Evolutionary conservation across 805 yeast genomes (phyloP).

Genomic region (Sugiyamaella valdiviana): DNA sequence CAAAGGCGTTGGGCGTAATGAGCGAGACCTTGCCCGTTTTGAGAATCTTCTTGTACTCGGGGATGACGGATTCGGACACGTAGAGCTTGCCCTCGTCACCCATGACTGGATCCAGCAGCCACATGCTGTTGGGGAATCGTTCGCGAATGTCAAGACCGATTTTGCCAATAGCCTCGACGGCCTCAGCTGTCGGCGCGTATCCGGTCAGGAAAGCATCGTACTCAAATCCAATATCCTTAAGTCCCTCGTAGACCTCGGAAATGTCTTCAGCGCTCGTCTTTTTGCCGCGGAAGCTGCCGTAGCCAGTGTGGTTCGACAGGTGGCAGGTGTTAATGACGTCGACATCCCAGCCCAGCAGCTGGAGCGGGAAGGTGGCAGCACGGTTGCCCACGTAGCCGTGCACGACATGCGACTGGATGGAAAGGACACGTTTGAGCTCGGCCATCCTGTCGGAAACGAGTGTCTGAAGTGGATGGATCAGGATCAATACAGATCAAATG

Average conservation of each 20-base stretch:
- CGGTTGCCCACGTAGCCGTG: conserved; percentile 95
- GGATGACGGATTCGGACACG: conserved; percentile 53
- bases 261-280: conserved; percentile 44
- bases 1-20: conserved; percentile 89
- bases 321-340: conserved; percentile 85
- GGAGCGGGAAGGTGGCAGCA: conserved; percentile 87
- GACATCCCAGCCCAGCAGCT: conserved; percentile 85
- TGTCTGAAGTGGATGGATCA: not conserved
- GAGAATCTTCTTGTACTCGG: conserved; percentile 49
- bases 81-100: conserved; percentile 86
- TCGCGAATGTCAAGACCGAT: conserved; percentile 34
- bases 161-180: conserved; percentile 45
- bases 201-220: conserved; percentile 76
- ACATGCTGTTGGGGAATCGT: conserved; percentile 30
- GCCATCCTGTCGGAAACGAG: not conserved
- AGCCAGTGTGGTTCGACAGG: conserved; percentile 89
- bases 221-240: conserved; percentile 41
- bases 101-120: conserved; percentile 85
- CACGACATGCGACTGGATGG: conserved; percentile 83
- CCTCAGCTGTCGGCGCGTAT: conserved; percentile 60
- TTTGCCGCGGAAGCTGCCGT: conserved; percentile 59
- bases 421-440: conserved; percentile 46
- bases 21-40: conserved; percentile 50
- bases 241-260: conserved; percentile 47
- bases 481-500: not conserved